Conservation (phyloP, 441 rosid species). For the Erysimum cheiri region DNA sequence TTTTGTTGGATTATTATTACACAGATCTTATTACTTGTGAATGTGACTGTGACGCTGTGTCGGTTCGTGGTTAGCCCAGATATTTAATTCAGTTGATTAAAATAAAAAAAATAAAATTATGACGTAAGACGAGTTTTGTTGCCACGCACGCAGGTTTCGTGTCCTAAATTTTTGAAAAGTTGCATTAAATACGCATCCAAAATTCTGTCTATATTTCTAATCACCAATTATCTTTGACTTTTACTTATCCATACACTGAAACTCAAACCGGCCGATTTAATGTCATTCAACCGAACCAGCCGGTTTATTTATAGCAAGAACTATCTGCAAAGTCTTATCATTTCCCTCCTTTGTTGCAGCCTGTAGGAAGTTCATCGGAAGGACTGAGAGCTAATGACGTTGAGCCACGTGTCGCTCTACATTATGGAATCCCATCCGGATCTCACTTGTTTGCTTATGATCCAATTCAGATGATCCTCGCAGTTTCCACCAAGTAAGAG, state of each 20-base stretch:
- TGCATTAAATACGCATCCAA: constrained; percentile 14
- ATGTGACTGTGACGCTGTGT: constrained; percentile 29
- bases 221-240: constrained; percentile 29
- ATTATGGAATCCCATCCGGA: constrained; percentile 89
- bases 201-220: background rate
- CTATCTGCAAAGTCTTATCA: background rate
- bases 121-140: constrained; percentile 25
- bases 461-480: constrained; percentile 71
- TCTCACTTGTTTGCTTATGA: constrained; percentile 76
- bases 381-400: constrained; percentile 73
- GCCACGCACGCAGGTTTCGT: constrained; percentile 35
- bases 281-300: constrained; percentile 12
- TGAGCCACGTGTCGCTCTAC: constrained; percentile 75
- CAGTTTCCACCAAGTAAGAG: constrained; percentile 73
- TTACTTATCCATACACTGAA: constrained; percentile 15
- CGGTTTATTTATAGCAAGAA: constrained; percentile 9
- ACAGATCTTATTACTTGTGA: constrained; percentile 33
- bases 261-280: background rate
- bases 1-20: constrained; percentile 19
- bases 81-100: constrained; percentile 3
- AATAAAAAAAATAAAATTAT: background rate
- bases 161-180: constrained; percentile 26
- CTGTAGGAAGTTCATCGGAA: constrained; percentile 60
- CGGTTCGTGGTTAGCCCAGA: constrained; percentile 38
- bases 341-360: constrained; percentile 53